These are phyloP conservation scores for Marasmius tenuissimus DNA, from an alignment of 1,284 basidiomycete species.

Conservation along the genomic window DNA sequence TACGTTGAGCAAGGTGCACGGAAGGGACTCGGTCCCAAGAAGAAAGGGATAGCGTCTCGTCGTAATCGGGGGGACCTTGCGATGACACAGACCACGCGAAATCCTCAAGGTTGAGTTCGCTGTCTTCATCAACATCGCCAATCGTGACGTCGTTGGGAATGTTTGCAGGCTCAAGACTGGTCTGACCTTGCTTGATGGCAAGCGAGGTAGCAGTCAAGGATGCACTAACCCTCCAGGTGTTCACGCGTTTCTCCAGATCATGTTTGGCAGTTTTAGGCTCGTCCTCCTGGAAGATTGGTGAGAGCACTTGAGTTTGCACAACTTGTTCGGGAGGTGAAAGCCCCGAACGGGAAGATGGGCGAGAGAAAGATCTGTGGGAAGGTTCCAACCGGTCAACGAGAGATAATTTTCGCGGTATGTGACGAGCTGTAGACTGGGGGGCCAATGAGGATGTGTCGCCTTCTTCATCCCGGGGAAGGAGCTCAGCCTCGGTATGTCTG, in stretches of 20 bases:
- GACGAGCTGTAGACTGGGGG: slow-evolving; percentile 32
- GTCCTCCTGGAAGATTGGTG: slow-evolving; percentile 63
- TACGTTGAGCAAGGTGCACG: slow-evolving; percentile 55
- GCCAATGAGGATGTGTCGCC: slow-evolving; percentile 28
- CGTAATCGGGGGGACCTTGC: slow-evolving; percentile 51
- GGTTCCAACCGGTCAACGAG: slow-evolving; percentile 63
- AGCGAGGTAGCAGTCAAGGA: slow-evolving; percentile 48
- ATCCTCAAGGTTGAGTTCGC: slow-evolving; percentile 58
- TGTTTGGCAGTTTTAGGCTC: slow-evolving; percentile 51
- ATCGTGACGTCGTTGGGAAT: slow-evolving; percentile 49
- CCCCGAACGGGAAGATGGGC: slow-evolving; percentile 22
- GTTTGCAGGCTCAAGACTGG: slow-evolving; percentile 51
- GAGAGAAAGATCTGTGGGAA: slow-evolving; percentile 35
- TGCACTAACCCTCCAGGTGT: slow-evolving; percentile 64
- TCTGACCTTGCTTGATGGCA: slow-evolving; percentile 45
- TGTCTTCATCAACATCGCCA: slow-evolving; percentile 32
- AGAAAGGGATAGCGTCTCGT: slow-evolving; percentile 32
- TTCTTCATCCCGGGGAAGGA: slow-evolving; percentile 37
- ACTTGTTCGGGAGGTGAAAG: slow-evolving; percentile 29
- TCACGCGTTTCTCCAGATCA: slow-evolving; percentile 55
- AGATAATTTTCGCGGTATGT: slow-evolving; percentile 65
- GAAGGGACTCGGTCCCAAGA: slow-evolving; percentile 42
- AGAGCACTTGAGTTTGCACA: slow-evolving; percentile 37
- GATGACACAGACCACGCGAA: slow-evolving; percentile 73
- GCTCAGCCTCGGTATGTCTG: slow-evolving; percentile 48